Evolutionary conservation across 2,329 filamentous ascomycete species (phyloP).

Genomic region (Colletotrichum echinochloae): DNA sequence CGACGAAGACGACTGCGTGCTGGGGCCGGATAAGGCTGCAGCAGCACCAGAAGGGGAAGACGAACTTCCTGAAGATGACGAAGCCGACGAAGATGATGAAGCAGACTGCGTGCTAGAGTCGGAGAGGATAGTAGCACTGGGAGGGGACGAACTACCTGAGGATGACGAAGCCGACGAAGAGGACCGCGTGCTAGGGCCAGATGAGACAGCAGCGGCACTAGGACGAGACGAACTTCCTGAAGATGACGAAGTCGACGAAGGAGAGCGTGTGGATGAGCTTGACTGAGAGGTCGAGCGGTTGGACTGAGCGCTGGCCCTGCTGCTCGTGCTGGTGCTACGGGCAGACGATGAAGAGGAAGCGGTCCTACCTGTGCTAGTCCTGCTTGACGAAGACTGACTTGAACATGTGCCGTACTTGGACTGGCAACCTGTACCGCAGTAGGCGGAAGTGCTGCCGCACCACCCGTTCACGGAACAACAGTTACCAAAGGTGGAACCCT

Average conservation of each 20-base stretch:
- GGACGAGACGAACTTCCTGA: neutral
- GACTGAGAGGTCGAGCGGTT: neutral
- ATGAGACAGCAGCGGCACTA: too few species aligned
- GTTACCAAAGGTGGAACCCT: conserved; percentile 50
- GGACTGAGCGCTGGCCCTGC: neutral
- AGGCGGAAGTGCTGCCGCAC: conserved; percentile 48
- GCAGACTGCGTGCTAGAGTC: neutral
- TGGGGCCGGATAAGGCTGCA: neutral
- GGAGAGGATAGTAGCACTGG: too few species aligned
- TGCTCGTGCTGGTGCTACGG: neutral
- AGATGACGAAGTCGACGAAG: neutral
- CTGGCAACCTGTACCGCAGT: conserved; percentile 42
- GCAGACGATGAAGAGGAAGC: conserved; percentile 9
- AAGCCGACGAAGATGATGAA: too few species aligned
- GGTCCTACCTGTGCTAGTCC: conserved; percentile 8
- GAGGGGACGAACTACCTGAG: too few species aligned
- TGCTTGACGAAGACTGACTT: neutral
- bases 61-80: too few species aligned
- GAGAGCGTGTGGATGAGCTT: conserved; percentile 1
- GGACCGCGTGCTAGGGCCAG: neutral
- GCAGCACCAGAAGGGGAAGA: too few species aligned
- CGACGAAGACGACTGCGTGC: neutral
- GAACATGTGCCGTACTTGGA: conserved; percentile 40
- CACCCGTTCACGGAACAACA: conserved; percentile 57
- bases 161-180: too few species aligned